phyloP scores from a whole-genome alignment of 1,284 basidiomycete genomes.

The Exsudoporus floridanus region DNA sequence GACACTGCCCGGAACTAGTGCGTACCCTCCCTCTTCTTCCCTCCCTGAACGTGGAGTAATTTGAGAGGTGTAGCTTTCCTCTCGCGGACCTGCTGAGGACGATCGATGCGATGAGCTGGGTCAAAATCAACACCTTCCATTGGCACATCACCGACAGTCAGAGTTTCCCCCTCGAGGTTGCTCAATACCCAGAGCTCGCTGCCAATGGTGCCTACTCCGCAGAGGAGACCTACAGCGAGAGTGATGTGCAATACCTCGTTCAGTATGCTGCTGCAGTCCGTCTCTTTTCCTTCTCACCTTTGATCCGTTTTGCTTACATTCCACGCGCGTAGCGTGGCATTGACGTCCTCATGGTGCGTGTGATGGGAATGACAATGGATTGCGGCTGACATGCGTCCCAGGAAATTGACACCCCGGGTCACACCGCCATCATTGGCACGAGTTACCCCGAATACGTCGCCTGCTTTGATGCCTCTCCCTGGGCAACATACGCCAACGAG shows the following conservation, averaged over 20 bases:
- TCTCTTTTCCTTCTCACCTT: background rate
- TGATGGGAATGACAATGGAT: background rate
- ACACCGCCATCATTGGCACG: conserved; percentile 60
- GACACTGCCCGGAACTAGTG: conserved; percentile 74
- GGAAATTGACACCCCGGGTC: conserved; percentile 73
- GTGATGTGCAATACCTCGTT: conserved; percentile 57
- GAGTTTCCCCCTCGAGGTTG: conserved; percentile 66
- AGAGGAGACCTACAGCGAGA: conserved; percentile 51
- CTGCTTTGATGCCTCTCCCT: conserved; percentile 55
- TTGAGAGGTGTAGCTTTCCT: conserved; percentile 51
- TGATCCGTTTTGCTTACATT: background rate
- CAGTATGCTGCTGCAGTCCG: conserved; percentile 62
- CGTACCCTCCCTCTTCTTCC: conserved; percentile 11
- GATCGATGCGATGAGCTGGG: conserved; percentile 83
- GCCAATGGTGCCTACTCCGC: conserved; percentile 62
- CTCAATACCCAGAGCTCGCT: conserved; percentile 56
- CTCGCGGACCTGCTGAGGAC: conserved; percentile 68
- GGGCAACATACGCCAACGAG: conserved; percentile 57
- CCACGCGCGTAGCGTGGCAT: conserved; percentile 25
- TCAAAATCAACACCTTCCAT: conserved; percentile 72
- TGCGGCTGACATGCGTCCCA: conserved; percentile 33
- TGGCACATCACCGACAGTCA: conserved; percentile 73
- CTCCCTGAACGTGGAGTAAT: background rate
- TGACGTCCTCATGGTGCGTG: conserved; percentile 32
- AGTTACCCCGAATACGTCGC: conserved; percentile 68